phyloP scores from a whole-genome alignment of 805 yeast genomes.

The Phaffomyces opuntiae region DNA sequence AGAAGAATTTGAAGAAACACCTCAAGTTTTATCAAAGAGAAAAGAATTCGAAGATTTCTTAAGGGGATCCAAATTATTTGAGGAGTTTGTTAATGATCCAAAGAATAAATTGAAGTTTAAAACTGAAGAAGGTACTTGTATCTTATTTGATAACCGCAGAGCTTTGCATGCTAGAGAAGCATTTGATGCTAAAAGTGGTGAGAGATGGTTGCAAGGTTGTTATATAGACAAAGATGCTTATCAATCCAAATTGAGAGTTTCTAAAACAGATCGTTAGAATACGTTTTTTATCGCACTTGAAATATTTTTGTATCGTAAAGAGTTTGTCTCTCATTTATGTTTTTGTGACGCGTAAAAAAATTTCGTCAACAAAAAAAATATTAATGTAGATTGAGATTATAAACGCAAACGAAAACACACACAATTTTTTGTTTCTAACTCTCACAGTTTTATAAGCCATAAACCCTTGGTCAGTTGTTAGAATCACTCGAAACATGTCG shows the following conservation, averaged over 20 bases:
- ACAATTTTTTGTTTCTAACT: no score
- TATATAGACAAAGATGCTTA: slow-evolving; percentile 68
- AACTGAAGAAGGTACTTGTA: slow-evolving; percentile 52
- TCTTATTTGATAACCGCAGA: slow-evolving; percentile 65
- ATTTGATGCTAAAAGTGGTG: slow-evolving; percentile 39
- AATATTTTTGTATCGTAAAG: background rate
- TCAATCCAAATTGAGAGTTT: slow-evolving; percentile 47
- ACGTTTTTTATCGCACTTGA: background rate
- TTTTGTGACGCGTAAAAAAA: background rate
- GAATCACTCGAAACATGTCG: slow-evolving; percentile 5
- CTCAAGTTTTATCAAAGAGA: slow-evolving; percentile 28
- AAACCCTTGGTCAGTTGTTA: no score
- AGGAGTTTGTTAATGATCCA: slow-evolving; percentile 45
- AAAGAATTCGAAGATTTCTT: slow-evolving; percentile 45
- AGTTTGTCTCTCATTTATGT: background rate
- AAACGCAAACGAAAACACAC: background rate
- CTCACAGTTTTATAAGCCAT: no score
- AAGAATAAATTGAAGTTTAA: slow-evolving; percentile 48
- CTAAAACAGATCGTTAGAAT: background rate
- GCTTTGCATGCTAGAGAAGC: slow-evolving; percentile 57
- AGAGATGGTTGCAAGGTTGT: slow-evolving; percentile 71
- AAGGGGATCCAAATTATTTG: slow-evolving; percentile 56
- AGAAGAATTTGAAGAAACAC: slow-evolving; percentile 10
- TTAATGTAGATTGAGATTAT: background rate
- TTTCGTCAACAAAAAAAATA: background rate